A percentile compares a stretch with the other conserved stretches of the same genome.
Evolutionary conservation across 2,329 filamentous ascomycete species (phyloP).

Genomic region (Cadophora sp.): DNA sequence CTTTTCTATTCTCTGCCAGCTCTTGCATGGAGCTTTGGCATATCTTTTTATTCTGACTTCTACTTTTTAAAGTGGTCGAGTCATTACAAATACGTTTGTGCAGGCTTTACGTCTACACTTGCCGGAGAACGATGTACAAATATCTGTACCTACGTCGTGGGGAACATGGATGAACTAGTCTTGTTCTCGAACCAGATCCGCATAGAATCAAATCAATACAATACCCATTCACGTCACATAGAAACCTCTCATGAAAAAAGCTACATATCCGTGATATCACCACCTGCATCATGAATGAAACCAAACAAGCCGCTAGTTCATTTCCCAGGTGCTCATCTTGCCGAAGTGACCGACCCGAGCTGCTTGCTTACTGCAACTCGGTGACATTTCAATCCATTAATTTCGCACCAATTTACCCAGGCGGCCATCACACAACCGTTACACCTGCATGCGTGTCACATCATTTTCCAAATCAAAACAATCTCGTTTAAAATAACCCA

Average conservation of each 20-base stretch:
- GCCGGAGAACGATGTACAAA: slow-evolving; percentile 2
- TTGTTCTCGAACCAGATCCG: not conserved
- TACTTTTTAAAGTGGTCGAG: not conserved
- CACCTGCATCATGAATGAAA: slow-evolving; percentile 3
- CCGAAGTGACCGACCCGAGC: not conserved
- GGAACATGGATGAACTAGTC: not conserved
- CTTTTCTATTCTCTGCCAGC: not conserved
- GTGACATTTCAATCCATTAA: slow-evolving; percentile 1
- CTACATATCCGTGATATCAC: slow-evolving; percentile 4
- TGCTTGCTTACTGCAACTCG: not conserved
- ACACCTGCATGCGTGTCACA: not conserved
- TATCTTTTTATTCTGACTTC: not conserved
- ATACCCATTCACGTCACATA: slow-evolving; percentile 8
- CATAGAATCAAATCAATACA: not conserved
- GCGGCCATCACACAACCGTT: not conserved
- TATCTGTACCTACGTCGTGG: slow-evolving; percentile 4
- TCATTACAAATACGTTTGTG: slow-evolving; percentile 12
- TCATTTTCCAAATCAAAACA: not conserved
- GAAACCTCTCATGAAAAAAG: not conserved
- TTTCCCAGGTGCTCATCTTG: not conserved
- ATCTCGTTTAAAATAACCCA: not conserved
- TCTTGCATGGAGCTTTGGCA: slow-evolving; percentile 6
- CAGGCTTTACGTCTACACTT: slow-evolving; percentile 5
- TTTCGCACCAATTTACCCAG: slow-evolving; percentile 2
- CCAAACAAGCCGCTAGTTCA: not conserved